A percentile compares a stretch with the other conserved stretches of the same genome.
phyloP scores from a whole-genome alignment of 2,329 filamentous ascomycete genomes.

The Neofusicoccum cordaticola region DNA sequence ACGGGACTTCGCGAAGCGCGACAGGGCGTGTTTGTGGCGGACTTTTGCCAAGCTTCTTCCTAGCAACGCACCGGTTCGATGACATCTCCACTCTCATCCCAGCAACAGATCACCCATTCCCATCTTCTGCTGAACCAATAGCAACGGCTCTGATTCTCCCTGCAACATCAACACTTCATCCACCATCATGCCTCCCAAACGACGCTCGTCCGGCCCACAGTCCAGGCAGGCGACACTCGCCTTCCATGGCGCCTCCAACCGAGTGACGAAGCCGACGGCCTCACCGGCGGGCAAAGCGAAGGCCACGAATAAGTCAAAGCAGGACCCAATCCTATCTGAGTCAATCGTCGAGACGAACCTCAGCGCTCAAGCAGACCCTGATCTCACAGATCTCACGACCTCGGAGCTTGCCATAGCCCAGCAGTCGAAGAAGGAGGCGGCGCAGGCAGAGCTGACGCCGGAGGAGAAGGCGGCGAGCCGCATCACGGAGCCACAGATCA shows the following conservation, averaged over 20 bases:
- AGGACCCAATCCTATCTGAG: conserved; percentile 37
- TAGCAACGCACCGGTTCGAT: background rate
- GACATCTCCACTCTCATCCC: conserved; percentile 2
- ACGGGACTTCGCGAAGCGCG: conserved; percentile 9
- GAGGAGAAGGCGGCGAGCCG: conserved; percentile 60
- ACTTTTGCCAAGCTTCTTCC: no score
- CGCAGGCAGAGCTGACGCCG: conserved; percentile 31
- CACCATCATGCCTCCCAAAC: conserved; percentile 44
- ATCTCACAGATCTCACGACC: conserved; percentile 34
- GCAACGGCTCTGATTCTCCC: background rate
- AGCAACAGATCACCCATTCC: conserved; percentile 3
- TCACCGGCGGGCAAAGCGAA: conserved; percentile 24
- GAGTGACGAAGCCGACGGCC: conserved; percentile 57
- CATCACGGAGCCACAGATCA: conserved; percentile 66
- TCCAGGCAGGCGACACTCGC: conserved; percentile 58
- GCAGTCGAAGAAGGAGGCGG: conserved; percentile 36
- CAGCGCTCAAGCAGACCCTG: conserved; percentile 17
- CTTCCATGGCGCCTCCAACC: conserved; percentile 55
- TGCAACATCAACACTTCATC: background rate
- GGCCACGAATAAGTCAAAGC: conserved; percentile 35
- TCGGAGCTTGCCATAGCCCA: conserved; percentile 39
- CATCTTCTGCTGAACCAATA: background rate
- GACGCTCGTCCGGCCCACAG: conserved; percentile 33
- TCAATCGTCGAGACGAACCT: conserved; percentile 28
- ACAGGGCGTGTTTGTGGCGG: background rate